Percentiles rank a stretch among this genome's conserved stretches.
Conservation (phyloP, 768 basidiomycete species). For the Sporobolomyces pararoseus region DNA sequence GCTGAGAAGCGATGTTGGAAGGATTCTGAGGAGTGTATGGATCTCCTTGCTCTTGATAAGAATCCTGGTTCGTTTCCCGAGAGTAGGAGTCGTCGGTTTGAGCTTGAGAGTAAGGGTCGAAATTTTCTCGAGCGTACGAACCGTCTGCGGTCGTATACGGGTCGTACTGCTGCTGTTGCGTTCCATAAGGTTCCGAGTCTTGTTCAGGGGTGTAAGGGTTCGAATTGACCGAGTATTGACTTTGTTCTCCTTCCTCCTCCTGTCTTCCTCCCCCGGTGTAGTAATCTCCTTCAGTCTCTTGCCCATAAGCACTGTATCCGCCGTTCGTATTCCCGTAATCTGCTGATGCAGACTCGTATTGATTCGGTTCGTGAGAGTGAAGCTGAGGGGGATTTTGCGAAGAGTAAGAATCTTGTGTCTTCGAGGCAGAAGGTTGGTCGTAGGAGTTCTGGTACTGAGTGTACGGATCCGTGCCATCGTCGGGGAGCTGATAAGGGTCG, state of each 20-base stretch:
- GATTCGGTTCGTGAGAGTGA: neutral
- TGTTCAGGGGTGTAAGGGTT: constrained; percentile 18
- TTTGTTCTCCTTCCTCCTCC: neutral
- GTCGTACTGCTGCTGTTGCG: neutral
- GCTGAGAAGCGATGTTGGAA: neutral
- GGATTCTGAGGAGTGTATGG: neutral
- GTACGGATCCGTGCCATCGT: constrained; percentile 10
- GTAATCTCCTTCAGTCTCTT: neutral
- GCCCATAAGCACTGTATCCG: neutral
- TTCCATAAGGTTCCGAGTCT: neutral
- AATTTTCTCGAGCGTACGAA: neutral
- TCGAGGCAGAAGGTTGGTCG: neutral
- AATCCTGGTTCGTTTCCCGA: neutral
- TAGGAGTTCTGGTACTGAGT: neutral
- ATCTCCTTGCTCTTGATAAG: too few species aligned
- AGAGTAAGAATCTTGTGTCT: neutral
- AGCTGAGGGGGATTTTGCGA: neutral
- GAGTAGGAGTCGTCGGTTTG: constrained; percentile 8
- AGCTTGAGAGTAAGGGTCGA: constrained; percentile 6
- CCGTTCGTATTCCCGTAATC: neutral
- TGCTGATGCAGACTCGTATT: too few species aligned
- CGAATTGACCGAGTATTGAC: neutral
- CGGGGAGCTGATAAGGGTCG: constrained; percentile 8
- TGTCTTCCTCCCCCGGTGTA: neutral
- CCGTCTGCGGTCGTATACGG: neutral